Evolutionary conservation across 768 basidiomycete species (phyloP), one percentile per base, ranked within the genome.

Genomic region (Mycena chlorophos): DNA sequence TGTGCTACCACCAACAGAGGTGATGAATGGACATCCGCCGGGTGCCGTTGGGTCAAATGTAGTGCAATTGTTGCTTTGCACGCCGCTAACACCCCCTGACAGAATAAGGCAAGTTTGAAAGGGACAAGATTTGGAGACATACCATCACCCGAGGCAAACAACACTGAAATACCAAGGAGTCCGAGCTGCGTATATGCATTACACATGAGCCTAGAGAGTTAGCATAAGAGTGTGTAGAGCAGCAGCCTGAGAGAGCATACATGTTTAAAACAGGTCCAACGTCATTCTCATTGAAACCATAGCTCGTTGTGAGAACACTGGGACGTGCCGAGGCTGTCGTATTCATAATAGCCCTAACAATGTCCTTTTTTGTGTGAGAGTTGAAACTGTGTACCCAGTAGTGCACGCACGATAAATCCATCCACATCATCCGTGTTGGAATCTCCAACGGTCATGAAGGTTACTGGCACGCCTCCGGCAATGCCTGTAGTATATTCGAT

Each of bases 1-100:
- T 1, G 69, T 72, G 12, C 77, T 79, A 2, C 80, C 81, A 4
- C 76, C 80, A 4, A 82, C 66, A 1, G 71, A n/a, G 37, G 77
- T 78, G 20, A 78, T 64, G 45, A 80, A 52, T 69, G 57, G 57
- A 43, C 57, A 59, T 2, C 39, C 82, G 78, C 47, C 73, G 67
- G 29, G 69, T 69, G 4, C 67, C 0, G 56, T 31, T 58, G n/a
- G 76, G 73, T 63, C 78, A 23, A 30, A 72, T 4, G 45, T 75
- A 28, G 34, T 72, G 66, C 61, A 74, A 75, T 19, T 76, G 74
- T 2, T 38, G 8, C 51, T 5, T n/a, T 60, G 58, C 1, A 56
- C 51, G 5, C 58, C 54, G 14, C 58, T 48, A 6, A 60, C 58
- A 19, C 58, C 58, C 19, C 58, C 58, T 55, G 28, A 17, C 6